Percentiles rank a stretch among this genome's conserved stretches.
phyloP scores from a whole-genome alignment of 805 yeast species.

The Candida broadrunensis region DNA sequence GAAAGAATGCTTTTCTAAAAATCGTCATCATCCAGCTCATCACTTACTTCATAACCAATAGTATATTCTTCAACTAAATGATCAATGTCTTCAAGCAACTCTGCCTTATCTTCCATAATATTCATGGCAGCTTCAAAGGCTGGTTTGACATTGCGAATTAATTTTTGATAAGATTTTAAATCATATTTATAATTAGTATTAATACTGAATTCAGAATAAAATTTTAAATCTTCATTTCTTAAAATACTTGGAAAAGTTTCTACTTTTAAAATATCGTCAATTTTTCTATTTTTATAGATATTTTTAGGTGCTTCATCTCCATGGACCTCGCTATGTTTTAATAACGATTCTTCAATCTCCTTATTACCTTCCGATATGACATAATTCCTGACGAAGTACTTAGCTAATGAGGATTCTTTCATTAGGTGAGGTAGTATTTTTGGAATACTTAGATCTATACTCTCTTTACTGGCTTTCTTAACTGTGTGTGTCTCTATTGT shows the following conservation, averaged over 20 bases:
- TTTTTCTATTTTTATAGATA: slow-evolving; percentile 5
- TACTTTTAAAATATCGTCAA: slow-evolving; percentile 18
- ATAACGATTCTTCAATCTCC: slow-evolving; percentile 1
- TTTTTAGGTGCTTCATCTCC: slow-evolving; percentile 4
- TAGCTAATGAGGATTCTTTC: neutral
- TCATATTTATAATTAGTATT: slow-evolving; percentile 19
- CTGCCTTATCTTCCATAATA: slow-evolving; percentile 30
- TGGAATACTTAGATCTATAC: neutral
- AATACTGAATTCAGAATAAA: slow-evolving; percentile 22
- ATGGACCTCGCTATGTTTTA: neutral
- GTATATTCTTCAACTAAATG: slow-evolving; percentile 29
- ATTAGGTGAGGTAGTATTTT: neutral
- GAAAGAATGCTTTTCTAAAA: neutral
- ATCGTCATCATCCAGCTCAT: slow-evolving; percentile 15
- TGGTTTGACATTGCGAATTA: slow-evolving; percentile 12
- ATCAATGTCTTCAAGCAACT: slow-evolving; percentile 33
- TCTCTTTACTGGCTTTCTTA: neutral
- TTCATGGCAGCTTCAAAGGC: slow-evolving; percentile 11
- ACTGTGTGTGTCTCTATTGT: neutral
- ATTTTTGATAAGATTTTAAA: slow-evolving; percentile 26
- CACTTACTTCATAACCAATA: slow-evolving; percentile 28
- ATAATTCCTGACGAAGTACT: slow-evolving; percentile 9
- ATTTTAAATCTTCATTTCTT: slow-evolving; percentile 1
- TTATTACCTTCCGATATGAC: slow-evolving; percentile 5
- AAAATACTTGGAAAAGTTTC: slow-evolving; percentile 27